These are phyloP conservation scores for Fomitopsis serialis DNA, from an alignment of 768 basidiomycete species.

Conservation along the genomic window DNA sequence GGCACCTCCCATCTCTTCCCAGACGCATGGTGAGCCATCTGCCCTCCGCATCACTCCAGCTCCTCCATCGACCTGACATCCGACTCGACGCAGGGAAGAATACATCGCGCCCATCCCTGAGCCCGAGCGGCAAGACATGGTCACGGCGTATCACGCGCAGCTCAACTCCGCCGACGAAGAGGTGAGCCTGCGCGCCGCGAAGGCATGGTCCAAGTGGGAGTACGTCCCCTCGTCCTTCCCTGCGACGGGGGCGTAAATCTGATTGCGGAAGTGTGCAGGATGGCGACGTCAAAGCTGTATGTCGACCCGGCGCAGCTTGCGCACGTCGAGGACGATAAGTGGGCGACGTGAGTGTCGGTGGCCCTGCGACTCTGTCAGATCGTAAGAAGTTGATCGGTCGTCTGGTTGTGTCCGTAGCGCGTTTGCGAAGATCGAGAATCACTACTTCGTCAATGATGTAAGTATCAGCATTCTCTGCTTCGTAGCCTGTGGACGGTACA, in stretches of 20 bases:
- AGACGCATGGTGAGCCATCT: conserved; percentile 67
- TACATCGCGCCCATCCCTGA: conserved; percentile 80
- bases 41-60: background rate
- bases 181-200: conserved; percentile 63
- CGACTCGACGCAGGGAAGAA: conserved; percentile 57
- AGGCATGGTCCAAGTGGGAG: conserved; percentile 92
- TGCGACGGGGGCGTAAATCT: background rate
- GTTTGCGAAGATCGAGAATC: conserved; percentile 86
- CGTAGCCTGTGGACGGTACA: background rate
- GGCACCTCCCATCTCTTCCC: conserved; percentile 81
- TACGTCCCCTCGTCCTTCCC: conserved; percentile 32
- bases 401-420: conserved; percentile 43
- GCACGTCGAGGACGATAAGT: conserved; percentile 65
- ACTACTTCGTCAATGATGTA: conserved; percentile 83
- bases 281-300: conserved; percentile 73
- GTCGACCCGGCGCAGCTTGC: conserved; percentile 66
- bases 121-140: conserved; percentile 70
- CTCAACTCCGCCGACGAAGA: conserved; percentile 69
- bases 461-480: conserved; percentile 13
- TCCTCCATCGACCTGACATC: background rate
- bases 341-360: conserved; percentile 54
- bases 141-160: conserved; percentile 78
- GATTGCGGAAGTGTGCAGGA: conserved; percentile 38
- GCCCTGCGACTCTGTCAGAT: no score
- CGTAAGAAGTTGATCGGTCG: background rate